A percentile compares a stretch with the other conserved stretches of the same genome.
These are phyloP conservation scores for Torrubiella hemipterigena DNA, from an alignment of 2,329 filamentous ascomycete species.

Conservation along the genomic window DNA sequence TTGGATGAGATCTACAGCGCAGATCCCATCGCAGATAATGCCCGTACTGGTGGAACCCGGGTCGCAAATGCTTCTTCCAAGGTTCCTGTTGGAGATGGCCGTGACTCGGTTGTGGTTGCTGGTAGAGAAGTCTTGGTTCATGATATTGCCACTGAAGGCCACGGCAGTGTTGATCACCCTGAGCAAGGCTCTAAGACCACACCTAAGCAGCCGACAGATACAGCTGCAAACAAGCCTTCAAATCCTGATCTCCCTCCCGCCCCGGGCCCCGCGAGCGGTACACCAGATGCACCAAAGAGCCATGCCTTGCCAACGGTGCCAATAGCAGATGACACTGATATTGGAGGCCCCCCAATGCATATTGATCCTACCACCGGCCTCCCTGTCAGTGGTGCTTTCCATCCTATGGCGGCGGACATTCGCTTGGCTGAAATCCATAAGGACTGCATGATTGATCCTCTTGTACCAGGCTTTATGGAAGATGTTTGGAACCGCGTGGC, in stretches of 20 bases:
- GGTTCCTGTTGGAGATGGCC: slow-evolving; percentile 47
- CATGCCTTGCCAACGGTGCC: slow-evolving; percentile 63
- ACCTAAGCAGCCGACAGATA: slow-evolving; percentile 11
- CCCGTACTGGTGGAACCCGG: slow-evolving; percentile 24
- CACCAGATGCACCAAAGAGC: slow-evolving; percentile 51
- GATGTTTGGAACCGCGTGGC: slow-evolving; percentile 82
- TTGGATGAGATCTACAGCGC: slow-evolving; percentile 53
- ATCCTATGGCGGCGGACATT: slow-evolving; percentile 54
- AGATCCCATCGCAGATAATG: slow-evolving; percentile 19
- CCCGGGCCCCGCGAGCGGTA: slow-evolving; percentile 43
- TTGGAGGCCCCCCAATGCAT: slow-evolving; percentile 58
- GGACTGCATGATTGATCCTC: slow-evolving; percentile 88
- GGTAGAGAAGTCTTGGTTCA: slow-evolving; percentile 62
- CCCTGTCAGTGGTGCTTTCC: slow-evolving; percentile 28
- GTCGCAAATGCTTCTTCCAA: slow-evolving; percentile 59
- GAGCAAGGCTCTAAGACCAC: slow-evolving; percentile 27
- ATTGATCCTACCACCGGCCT: slow-evolving; percentile 38
- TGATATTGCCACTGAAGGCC: slow-evolving; percentile 51
- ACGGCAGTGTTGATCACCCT: slow-evolving; percentile 42
- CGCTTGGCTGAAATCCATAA: slow-evolving; percentile 63
- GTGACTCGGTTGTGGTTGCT: slow-evolving; percentile 59
- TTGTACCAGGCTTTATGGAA: slow-evolving; percentile 71
- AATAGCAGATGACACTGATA: slow-evolving; percentile 65
- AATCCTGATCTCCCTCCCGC: slow-evolving; percentile 41
- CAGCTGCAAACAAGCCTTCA: slow-evolving; percentile 18